Conservation (phyloP, 2,329 filamentous ascomycete genomes). For the Exophiala bonariae region DNA sequence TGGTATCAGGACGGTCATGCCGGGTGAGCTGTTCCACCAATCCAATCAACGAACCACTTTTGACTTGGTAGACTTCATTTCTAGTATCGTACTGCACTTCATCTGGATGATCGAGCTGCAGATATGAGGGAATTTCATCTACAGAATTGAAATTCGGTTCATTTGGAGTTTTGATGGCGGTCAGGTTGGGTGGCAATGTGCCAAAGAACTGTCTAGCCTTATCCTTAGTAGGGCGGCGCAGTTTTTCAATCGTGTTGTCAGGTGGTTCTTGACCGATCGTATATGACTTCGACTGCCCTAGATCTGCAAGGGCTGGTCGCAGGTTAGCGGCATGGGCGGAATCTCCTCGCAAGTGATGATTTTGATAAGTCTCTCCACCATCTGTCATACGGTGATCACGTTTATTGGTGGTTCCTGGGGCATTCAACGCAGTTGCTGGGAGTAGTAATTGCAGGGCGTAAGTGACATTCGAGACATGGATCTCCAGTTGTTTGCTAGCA, state of each 20-base stretch:
- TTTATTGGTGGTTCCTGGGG: slow-evolving; percentile 52
- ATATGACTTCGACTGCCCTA: slow-evolving; percentile 47
- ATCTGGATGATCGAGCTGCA: slow-evolving; percentile 81
- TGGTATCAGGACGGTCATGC: slow-evolving; percentile 92
- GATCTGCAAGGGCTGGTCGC: slow-evolving; percentile 31
- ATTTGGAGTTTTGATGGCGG: slow-evolving; percentile 13
- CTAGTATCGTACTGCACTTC: slow-evolving; percentile 91
- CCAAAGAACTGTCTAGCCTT: slow-evolving; percentile 51
- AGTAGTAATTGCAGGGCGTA: slow-evolving; percentile 85
- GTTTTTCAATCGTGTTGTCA: slow-evolving; percentile 31
- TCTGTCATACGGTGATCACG: slow-evolving; percentile 43
- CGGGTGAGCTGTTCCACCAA: slow-evolving; percentile 93
- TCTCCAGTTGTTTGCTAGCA: slow-evolving; percentile 78
- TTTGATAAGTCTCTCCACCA: slow-evolving; percentile 48
- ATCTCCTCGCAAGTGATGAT: slow-evolving; percentile 53
- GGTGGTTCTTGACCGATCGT: slow-evolving; percentile 35
- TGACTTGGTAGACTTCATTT: slow-evolving; percentile 70
- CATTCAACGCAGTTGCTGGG: slow-evolving; percentile 66
- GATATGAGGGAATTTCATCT: slow-evolving; percentile 80
- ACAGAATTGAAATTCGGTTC: slow-evolving; percentile 44
- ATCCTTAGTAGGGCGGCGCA: slow-evolving; percentile 43
- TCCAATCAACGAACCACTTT: slow-evolving; percentile 84
- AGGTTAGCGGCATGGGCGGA: slow-evolving; percentile 42
- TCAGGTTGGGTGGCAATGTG: slow-evolving; percentile 42
- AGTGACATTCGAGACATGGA: slow-evolving; percentile 80